These are phyloP conservation scores for Holtermanniella nyarrowii DNA, from an alignment of 768 basidiomycete genomes.

Conservation along the genomic window DNA sequence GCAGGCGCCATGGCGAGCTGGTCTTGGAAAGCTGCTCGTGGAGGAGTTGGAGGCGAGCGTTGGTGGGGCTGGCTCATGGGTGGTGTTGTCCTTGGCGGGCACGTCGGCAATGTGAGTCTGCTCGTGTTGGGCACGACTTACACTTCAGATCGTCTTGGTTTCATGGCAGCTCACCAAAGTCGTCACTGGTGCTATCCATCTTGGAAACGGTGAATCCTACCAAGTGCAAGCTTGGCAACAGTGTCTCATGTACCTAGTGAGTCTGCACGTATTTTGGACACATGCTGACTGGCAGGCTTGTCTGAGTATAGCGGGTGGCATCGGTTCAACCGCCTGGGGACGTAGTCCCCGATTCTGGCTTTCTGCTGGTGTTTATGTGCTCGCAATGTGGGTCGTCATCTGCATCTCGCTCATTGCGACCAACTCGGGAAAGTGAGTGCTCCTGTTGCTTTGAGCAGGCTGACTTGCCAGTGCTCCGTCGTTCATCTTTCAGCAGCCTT, in stretches of 20 bases:
- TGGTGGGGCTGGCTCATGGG: conserved; percentile 37
- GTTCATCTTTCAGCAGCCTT: conserved; percentile 7
- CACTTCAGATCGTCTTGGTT: conserved; percentile 27
- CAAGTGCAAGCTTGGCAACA: conserved; percentile 24
- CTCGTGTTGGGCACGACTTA: not conserved
- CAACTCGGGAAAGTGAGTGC: conserved; percentile 9
- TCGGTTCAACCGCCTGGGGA: conserved; percentile 34
- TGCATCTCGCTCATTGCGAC: conserved; percentile 24
- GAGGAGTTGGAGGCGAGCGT: conserved; percentile 35
- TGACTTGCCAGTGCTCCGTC: conserved; percentile 3
- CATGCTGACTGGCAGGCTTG: conserved; percentile 12
- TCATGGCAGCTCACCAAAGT: conserved; percentile 32
- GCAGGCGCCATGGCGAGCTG: conserved; percentile 39
- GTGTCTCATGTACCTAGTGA: conserved; percentile 33
- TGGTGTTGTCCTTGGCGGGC: conserved; percentile 27
- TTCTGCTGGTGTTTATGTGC: conserved; percentile 17
- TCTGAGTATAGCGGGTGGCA: conserved; percentile 18
- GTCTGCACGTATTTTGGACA: not conserved
- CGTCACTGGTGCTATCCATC: conserved; percentile 26
- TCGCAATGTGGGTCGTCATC: conserved; percentile 31
- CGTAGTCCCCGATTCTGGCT: conserved; percentile 37
- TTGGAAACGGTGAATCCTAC: conserved; percentile 21
- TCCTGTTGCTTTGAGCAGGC: no score
- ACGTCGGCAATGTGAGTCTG: conserved; percentile 28
- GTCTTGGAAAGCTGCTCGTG: conserved; percentile 36